Percentiles rank a stretch among this genome's conserved stretches.
phyloP scores from a whole-genome alignment of 1,284 basidiomycete species.

The Retiboletus flavoniger region DNA sequence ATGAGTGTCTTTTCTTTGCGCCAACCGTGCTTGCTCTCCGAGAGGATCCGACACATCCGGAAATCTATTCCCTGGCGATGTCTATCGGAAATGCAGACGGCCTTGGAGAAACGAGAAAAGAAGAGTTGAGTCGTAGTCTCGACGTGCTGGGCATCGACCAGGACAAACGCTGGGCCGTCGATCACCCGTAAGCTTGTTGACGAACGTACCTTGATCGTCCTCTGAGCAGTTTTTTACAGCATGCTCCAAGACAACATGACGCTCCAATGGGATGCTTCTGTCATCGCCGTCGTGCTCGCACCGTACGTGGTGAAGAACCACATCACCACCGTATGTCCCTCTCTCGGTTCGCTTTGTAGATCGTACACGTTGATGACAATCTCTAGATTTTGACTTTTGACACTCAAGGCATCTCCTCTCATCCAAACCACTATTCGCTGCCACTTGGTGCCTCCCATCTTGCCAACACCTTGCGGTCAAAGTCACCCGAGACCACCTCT shows the following conservation, averaged over 20 bases:
- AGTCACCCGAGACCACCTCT: constrained; percentile 12
- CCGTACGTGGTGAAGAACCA: constrained; percentile 58
- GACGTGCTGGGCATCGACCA: constrained; percentile 66
- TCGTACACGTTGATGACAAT: constrained; percentile 1
- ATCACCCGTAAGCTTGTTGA: constrained; percentile 58
- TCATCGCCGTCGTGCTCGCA: constrained; percentile 60
- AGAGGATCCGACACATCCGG: constrained; percentile 15
- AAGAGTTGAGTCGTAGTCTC: constrained; percentile 71
- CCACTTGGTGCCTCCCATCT: constrained; percentile 53
- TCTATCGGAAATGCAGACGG: constrained; percentile 81
- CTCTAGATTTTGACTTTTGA: constrained; percentile 91
- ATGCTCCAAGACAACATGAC: constrained; percentile 79
- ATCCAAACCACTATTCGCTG: constrained; percentile 88
- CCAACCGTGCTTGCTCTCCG: constrained; percentile 68
- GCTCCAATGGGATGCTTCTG: constrained; percentile 59
- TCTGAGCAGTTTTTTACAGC: constrained; percentile 39
- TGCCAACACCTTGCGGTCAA: constrained; percentile 33
- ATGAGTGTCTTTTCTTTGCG: constrained; percentile 91
- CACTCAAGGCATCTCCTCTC: constrained; percentile 72
- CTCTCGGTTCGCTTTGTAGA: background rate
- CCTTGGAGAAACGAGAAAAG: constrained; percentile 59
- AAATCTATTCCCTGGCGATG: constrained; percentile 58
- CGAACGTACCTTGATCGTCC: background rate
- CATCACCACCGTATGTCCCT: constrained; percentile 61
- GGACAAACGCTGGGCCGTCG: constrained; percentile 59